Conservation (phyloP, 768 basidiomycete species). For the Termitomyces sp. region DNA sequence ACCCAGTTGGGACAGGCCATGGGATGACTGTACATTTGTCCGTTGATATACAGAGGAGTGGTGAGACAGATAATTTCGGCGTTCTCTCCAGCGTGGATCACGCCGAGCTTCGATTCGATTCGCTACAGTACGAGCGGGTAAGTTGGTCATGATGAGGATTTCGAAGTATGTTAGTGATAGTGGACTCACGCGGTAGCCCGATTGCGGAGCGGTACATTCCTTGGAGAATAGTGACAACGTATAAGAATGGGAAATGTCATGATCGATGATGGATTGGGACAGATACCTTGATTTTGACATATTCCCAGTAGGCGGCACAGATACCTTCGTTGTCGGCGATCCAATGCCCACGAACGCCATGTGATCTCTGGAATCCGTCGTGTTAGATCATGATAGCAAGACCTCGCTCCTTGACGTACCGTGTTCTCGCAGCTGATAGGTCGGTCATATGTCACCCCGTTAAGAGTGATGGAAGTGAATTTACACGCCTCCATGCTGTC, state of each 20-base stretch:
- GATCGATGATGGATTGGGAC: neutral
- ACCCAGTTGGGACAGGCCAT: constrained; percentile 15
- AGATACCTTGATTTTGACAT: constrained; percentile 8
- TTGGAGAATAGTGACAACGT: neutral
- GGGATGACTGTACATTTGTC: constrained; percentile 6
- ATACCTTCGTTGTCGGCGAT: constrained; percentile 7
- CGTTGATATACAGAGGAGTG: constrained; percentile 10
- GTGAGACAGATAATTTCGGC: constrained; percentile 5
- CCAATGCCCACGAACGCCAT: constrained; percentile 11
- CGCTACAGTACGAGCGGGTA: neutral
- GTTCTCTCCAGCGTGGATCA: constrained; percentile 5
- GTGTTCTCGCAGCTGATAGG: constrained; percentile 17
- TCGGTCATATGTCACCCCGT: constrained; percentile 12
- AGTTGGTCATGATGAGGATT: neutral
- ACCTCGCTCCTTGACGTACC: neutral
- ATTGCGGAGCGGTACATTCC: constrained; percentile 12
- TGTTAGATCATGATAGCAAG: neutral
- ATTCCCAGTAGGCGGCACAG: constrained; percentile 14
- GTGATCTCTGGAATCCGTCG: neutral
- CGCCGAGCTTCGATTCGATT: constrained; percentile 11
- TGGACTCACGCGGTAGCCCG: constrained; percentile 10
- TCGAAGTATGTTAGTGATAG: neutral
- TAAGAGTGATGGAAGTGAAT: constrained; percentile 14
- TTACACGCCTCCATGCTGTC: constrained; percentile 19
- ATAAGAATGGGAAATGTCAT: neutral